A percentile compares a stretch with the other conserved stretches of the same genome.
Conservation (phyloP, 2,329 filamentous ascomycete genomes). For the Pseudogymnoascus sp. region DNA sequence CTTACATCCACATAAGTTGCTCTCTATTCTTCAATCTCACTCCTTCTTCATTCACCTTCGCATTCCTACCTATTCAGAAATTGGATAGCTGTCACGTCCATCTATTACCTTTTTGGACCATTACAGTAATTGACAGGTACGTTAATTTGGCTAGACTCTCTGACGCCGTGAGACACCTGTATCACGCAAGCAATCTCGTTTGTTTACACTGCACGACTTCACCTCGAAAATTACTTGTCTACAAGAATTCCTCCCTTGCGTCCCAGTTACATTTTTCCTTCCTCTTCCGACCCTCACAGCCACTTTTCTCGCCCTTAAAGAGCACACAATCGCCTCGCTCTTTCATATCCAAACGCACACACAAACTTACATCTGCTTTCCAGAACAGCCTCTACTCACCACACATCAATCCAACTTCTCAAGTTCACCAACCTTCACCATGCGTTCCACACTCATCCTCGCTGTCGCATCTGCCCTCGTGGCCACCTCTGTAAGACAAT, state of each 20-base stretch:
- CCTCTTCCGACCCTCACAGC: background rate
- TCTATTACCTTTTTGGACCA: background rate
- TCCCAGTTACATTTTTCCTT: background rate
- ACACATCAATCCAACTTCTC: background rate
- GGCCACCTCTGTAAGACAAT: background rate
- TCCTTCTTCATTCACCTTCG: background rate
- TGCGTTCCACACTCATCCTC: constrained; percentile 3
- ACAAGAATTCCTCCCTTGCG: background rate
- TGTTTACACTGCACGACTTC: background rate
- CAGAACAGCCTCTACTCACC: background rate
- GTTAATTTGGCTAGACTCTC: background rate
- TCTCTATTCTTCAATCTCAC: background rate
- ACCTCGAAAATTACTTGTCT: background rate
- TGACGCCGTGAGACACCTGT: background rate
- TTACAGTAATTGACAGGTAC: background rate
- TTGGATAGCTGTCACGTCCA: background rate
- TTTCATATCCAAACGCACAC: background rate
- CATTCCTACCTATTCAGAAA: background rate
- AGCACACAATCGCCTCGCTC: background rate
- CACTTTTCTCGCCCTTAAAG: background rate
- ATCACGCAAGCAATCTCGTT: background rate
- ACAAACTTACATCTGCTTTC: background rate
- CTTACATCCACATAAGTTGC: background rate
- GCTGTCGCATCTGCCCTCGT: background rate
- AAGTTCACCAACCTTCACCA: background rate